Percentiles rank a stretch among this genome's conserved stretches.
phyloP scores from a whole-genome alignment of 179 eudicot genomes.

The Silene vulgaris region DNA sequence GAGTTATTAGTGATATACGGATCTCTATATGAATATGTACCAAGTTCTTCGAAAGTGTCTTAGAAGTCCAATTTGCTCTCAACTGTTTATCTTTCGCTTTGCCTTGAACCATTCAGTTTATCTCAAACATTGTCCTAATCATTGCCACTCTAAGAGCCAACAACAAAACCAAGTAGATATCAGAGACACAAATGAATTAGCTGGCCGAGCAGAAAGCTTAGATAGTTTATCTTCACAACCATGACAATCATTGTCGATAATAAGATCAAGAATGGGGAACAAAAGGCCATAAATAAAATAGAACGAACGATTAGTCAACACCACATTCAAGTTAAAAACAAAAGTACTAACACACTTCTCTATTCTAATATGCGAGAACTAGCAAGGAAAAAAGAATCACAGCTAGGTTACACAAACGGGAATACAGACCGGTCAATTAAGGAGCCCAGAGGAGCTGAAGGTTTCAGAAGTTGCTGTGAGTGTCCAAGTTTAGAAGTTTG shows the following conservation, averaged over 20 bases:
- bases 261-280: background rate
- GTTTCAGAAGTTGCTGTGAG: constrained; percentile 3
- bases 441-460: background rate
- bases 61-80: background rate
- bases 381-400: background rate
- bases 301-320: background rate
- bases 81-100: background rate
- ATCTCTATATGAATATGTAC: too few species aligned
- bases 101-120: background rate
- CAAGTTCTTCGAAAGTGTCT: too few species aligned
- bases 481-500: background rate
- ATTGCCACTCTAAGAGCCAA: background rate
- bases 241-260: background rate
- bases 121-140: background rate
- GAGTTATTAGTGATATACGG: too few species aligned
- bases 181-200: background rate
- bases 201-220: background rate
- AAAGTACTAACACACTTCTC: background rate
- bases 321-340: constrained; percentile 2
- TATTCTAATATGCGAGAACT: background rate
- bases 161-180: background rate
- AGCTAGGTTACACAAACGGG: constrained; percentile 7
- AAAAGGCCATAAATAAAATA: background rate
- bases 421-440: background rate
- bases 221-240: background rate